Evolutionary conservation across 495 filamentous ascomycete species (phyloP).

Genomic region (Penicillium tannophilum): DNA sequence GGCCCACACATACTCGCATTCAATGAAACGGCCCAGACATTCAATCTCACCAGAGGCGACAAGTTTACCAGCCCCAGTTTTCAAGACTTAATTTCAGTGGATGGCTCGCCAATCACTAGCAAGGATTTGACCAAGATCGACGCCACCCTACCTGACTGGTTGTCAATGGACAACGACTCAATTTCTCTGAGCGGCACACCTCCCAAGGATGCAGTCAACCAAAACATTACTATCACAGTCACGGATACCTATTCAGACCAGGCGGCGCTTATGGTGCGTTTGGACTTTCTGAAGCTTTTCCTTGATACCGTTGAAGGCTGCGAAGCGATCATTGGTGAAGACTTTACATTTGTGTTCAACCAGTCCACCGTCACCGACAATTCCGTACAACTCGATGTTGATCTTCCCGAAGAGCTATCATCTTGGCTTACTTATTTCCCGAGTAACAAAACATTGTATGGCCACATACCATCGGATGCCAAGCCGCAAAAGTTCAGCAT

Average conservation of each 20-base stretch:
- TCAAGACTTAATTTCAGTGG: conserved; percentile 57
- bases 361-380: conserved; percentile 52
- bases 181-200: conserved; percentile 66
- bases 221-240: conserved; percentile 67
- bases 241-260: conserved; percentile 65
- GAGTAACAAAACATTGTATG: conserved; percentile 57
- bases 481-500: conserved; percentile 45
- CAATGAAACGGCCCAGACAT: conserved; percentile 52
- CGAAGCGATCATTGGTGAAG: conserved; percentile 63
- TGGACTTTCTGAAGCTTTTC: conserved; percentile 58
- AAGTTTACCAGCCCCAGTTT: conserved; percentile 59
- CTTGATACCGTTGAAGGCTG: conserved; percentile 37
- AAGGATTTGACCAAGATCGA: conserved; percentile 51
- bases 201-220: conserved; percentile 53
- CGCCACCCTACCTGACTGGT: conserved; percentile 65
- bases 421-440: conserved; percentile 72
- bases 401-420: conserved; percentile 47
- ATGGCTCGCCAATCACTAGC: conserved; percentile 53
- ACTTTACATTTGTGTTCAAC: conserved; percentile 66
- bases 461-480: conserved; percentile 58
- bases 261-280: conserved; percentile 62
- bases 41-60: conserved; percentile 61
- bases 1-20: conserved; percentile 68
- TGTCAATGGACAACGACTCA: conserved; percentile 64
- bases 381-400: conserved; percentile 56